Base-by-base conservation (phyloP, 768 basidiomycete genomes). In the Tylopilus sp. region DNA sequence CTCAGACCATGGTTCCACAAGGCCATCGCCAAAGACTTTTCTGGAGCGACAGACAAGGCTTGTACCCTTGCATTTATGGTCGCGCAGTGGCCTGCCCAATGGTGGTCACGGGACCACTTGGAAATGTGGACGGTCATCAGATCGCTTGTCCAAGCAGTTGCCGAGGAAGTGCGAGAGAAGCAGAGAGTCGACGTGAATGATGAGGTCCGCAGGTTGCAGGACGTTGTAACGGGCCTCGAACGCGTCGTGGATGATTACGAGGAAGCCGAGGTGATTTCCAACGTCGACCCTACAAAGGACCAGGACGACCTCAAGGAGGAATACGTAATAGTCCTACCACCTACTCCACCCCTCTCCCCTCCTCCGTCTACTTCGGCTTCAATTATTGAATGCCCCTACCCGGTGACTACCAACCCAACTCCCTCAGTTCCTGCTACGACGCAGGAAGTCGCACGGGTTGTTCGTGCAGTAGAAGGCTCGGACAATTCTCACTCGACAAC, bases 1-100 rank as follows among this genome's bases (percentile, higher is more conserved):
- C 75, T 91, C 25, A 78, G 83, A 24, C 80, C 85, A 10, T 89
- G 86, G 83, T 83, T 89, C 70, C 80, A 85, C 63, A 69, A 65
- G 45, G 72, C 72, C 50, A 73, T 83, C 36, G 53, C 65, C 36
- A 65, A 72, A 46, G 73, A 77, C 57, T 71, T 74, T 63, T 56
- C 67, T n/a, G 60, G 54, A 29, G 72, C 77, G 21, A 72, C 71
- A 1, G 66, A 69, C 45, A 68, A 64, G n/a, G 67, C 74, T 41
- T 68, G 70, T 44, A 71, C 70, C 48, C 73, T 85, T 43, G 71
- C 83, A 13, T 72, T 76, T 25, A 62, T 73, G 26, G 79, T 84
- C 56, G 80, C 83, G 6, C 76, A 77, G 54, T 89, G 87, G 87
- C 84, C 85, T 22, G 81, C 81, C 21, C 79, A 79, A 58, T 80